Evolutionary conservation across 441 rosid species (phyloP), one percentile per base, ranked within the genome.

Genomic region (Corymbia citriodora): DNA sequence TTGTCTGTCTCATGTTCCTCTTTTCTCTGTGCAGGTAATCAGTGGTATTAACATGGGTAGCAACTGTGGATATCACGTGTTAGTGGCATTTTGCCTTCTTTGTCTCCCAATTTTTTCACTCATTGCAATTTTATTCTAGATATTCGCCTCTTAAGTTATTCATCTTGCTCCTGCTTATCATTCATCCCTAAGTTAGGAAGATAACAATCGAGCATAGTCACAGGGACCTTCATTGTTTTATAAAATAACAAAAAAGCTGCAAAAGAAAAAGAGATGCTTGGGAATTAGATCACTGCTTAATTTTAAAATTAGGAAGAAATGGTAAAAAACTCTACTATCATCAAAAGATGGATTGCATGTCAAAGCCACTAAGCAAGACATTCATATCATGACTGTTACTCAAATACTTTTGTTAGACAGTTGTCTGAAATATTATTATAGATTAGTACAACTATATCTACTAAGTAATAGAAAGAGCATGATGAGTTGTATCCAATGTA

Each of bases 1-100:
- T 54, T 53, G 55, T 81, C 88, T 79, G 53, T 53, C 83, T 82
- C 53, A 88, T 88, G 14, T 81, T 54, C 45, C 33, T 17, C 86
- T 55, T 14, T 23, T 88, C 31, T 63, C 25, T 88, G 23, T 54
- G 50, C 96, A 98, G 99, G 99, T 98, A 33, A 89, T 98, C 83
- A 98, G 99, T 93, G 99, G 99, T 92, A 97, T 98, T 88, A 98
- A 98, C 93, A 94, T 92, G 93, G 99, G 99, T 83, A 97, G 95
- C 97, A 97, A 98, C 94, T 97, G 98, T n/a, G 99, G 99, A 88
- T 98, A 96, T 93, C 96, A 96, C 91, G 89, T 95, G 99, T 98
- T 49, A 92, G 98, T 95, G 61, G 81, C 54, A 82, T 63, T 59
- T 36, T 82, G 74, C 70, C 89, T 92, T 91, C 40, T 65, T 54